Conservation (phyloP, 1,284 basidiomycete genomes). For the Microbotryum lychnidis-dioicae region DNA sequence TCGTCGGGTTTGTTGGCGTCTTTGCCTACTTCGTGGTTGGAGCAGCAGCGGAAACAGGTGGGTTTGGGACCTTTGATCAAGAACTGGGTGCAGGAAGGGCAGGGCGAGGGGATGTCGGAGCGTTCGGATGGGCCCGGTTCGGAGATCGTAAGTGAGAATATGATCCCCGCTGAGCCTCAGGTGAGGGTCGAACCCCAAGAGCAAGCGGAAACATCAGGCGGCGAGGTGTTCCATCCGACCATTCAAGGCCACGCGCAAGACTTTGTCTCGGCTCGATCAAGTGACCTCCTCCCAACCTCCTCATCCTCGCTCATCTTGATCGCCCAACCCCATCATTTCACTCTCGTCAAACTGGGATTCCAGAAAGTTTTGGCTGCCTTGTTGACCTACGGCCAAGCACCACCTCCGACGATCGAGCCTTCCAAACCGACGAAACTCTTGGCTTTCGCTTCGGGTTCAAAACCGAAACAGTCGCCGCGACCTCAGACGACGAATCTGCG, state of each 20-base stretch:
- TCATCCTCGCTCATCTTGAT: constrained; percentile 33
- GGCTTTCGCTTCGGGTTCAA: constrained; percentile 2
- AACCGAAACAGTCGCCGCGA: constrained; percentile 37
- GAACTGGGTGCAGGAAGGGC: too few relatives aligned
- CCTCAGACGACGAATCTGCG: not conserved
- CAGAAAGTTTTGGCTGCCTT: constrained; percentile 44
- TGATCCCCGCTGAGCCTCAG: not conserved
- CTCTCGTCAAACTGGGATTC: constrained; percentile 65
- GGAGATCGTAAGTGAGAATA: not conserved
- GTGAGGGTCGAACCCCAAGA: not conserved
- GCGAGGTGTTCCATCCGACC: constrained; percentile 58
- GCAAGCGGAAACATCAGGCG: constrained; percentile 48
- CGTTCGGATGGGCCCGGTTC: too few relatives aligned
- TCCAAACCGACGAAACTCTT: constrained; percentile 10
- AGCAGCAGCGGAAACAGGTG: too few relatives aligned
- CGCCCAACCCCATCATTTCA: constrained; percentile 66
- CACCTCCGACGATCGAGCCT: constrained; percentile 1
- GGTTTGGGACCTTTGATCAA: too few relatives aligned
- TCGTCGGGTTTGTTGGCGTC: too few relatives aligned
- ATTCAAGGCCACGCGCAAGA: constrained; percentile 33
- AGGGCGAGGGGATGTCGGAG: too few relatives aligned
- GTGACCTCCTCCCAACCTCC: not conserved
- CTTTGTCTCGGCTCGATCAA: constrained; percentile 57
- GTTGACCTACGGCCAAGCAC: constrained; percentile 3
- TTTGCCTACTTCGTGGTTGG: too few relatives aligned